Base-by-base conservation (phyloP, 1,284 basidiomycete genomes). In the Heliocybe sulcata region DNA sequence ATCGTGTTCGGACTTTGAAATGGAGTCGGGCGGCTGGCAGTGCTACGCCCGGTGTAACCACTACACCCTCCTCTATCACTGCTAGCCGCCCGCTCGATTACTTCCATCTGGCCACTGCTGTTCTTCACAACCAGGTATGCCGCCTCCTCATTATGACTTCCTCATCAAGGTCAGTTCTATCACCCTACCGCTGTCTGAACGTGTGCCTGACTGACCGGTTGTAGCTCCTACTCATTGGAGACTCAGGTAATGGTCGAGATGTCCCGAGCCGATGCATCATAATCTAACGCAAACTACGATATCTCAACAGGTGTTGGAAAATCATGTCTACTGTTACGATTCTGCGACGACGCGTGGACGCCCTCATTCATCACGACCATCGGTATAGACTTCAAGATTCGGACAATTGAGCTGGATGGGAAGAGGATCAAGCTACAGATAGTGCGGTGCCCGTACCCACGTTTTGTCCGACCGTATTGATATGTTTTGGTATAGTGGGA, bases 281-380 rank as follows among this genome's bases (percentile, higher is more conserved):
- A 12, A 31, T 12, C 29, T 6, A 31, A 31, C 29, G 29, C 29
- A 16, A 25, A 23, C 2, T 22, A 29, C 16, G 53, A 47, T 45
- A 49, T 56, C 47, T 45, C 23, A 53, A 22, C 60, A 94, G 92
- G 93, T 75, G 93, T 99, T 64, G 97, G 97, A 63, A 99, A 99
- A 77, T 99, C 96, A 52, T 99, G 97, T 80, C 81, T 99, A 16
- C 81, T 99, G 56, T 83, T 99, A 57, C 91, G 97, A 61, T 99
- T 99, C 85, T 99, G 96, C 72, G 97, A 99, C 76, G 97, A 99
- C 72, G 93, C 96, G 60, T 99, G 96, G 96, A 99, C 97, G 33
- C 96, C 96, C 27, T 96, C 93, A 42, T 99, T 99, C 79, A 99
- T 99, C 74, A 99, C 96, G 52, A 99, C 96, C 52, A 99, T 99